A percentile compares a stretch with the other conserved stretches of the same genome.
Evolutionary conservation across 2,329 filamentous ascomycete genomes (phyloP).

Genomic region (Botrytis cinerea): DNA sequence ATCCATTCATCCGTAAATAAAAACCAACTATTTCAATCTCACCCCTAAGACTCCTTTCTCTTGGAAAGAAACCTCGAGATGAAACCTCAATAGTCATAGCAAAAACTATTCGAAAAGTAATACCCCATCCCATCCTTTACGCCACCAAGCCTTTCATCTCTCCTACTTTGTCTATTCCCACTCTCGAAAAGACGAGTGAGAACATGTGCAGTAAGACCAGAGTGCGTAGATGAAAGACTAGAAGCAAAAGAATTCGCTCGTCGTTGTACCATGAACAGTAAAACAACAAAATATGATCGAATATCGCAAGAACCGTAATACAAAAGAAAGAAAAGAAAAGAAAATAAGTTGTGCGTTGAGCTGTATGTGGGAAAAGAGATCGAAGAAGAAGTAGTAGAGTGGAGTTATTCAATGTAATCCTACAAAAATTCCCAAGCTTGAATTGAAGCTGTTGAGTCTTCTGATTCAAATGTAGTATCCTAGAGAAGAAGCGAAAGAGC

Average conservation of each 20-base stretch:
- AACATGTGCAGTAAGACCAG: background rate
- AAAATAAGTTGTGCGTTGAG: background rate
- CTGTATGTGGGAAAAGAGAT: background rate
- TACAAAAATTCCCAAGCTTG: background rate
- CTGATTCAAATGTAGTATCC: background rate
- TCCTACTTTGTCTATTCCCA: background rate
- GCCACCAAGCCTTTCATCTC: background rate
- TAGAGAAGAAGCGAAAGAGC: background rate
- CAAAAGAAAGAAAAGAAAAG: background rate
- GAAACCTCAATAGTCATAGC: background rate
- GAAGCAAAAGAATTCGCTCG: background rate
- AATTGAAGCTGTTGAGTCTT: background rate
- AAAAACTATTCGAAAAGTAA: background rate
- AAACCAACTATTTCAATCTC: background rate
- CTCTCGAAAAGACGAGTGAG: background rate
- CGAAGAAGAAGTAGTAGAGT: background rate
- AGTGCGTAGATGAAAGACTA: background rate
- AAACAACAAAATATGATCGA: background rate
- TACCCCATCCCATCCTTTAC: background rate
- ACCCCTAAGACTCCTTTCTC: background rate
- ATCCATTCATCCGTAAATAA: background rate
- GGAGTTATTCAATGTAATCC: background rate
- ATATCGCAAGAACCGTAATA: background rate
- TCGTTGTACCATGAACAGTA: background rate
- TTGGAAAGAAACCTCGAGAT: background rate